These are phyloP conservation scores for Xylaria sp. DNA, from an alignment of 2,329 filamentous ascomycete genomes.

Conservation along the genomic window DNA sequence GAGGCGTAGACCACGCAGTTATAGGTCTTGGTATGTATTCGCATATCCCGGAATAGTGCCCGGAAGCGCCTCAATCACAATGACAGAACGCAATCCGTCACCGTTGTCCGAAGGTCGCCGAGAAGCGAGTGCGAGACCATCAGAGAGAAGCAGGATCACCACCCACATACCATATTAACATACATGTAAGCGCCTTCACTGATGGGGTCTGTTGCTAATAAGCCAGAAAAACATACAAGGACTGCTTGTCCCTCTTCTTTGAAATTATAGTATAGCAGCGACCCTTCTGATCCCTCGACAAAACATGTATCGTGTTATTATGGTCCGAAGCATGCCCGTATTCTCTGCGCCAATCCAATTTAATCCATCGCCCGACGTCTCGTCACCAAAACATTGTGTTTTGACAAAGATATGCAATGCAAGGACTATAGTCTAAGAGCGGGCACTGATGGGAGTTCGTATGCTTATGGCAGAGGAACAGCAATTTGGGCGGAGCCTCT, in stretches of 20 bases:
- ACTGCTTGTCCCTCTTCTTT: not conserved
- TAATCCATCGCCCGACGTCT: too few species aligned
- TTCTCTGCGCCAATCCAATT: too few species aligned
- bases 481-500: too few species aligned
- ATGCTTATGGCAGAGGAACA: too few species aligned
- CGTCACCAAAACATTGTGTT: too few species aligned
- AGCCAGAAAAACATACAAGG: not conserved
- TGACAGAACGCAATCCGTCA: constrained; percentile 15
- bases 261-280: not conserved
- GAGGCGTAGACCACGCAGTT: not conserved
- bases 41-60: not conserved
- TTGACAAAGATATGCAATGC: too few species aligned
- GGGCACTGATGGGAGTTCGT: too few species aligned
- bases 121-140: not conserved
- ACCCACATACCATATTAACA: not conserved
- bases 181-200: not conserved
- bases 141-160: not conserved
- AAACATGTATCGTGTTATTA: too few species aligned
- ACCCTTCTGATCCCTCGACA: too few species aligned
- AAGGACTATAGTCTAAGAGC: too few species aligned
- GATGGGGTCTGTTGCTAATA: too few species aligned
- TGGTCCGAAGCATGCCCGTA: too few species aligned
- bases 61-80: not conserved
- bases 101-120: constrained; percentile 8
- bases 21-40: not conserved